These are phyloP conservation scores for Spathaspora boniae DNA, from an alignment of 805 yeast genomes.

Conservation along the genomic window DNA sequence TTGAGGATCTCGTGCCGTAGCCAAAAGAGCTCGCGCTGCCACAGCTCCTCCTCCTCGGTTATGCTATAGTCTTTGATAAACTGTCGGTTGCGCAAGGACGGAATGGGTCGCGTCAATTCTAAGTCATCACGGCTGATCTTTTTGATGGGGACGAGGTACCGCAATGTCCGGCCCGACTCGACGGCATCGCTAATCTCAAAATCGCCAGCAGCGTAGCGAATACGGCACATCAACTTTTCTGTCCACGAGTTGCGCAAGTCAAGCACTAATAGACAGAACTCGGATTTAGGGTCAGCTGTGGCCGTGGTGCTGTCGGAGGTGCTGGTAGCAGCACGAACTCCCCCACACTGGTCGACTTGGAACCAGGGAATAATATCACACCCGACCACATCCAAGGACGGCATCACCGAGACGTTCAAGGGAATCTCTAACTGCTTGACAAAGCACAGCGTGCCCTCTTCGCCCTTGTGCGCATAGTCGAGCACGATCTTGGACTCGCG, in stretches of 20 bases:
- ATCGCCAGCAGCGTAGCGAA: conserved; percentile 26
- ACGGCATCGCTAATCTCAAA: conserved; percentile 28
- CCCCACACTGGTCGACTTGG: conserved; percentile 10
- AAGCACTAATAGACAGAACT: conserved; percentile 61
- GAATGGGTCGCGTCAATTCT: conserved; percentile 53
- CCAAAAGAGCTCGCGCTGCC: conserved; percentile 75
- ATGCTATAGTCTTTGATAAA: conserved; percentile 56
- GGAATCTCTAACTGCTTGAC: conserved; percentile 65
- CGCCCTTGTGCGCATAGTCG: conserved; percentile 51
- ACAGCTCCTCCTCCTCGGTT: conserved; percentile 52
- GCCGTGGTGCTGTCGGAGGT: conserved; percentile 9
- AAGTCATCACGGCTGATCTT: conserved; percentile 45
- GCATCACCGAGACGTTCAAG: conserved; percentile 62
- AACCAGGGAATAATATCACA: conserved; percentile 68
- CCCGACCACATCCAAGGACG: conserved; percentile 70
- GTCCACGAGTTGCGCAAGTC: conserved; percentile 85
- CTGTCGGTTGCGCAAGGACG: conserved; percentile 69
- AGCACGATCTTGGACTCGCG: conserved; percentile 59
- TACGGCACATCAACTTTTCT: conserved; percentile 37
- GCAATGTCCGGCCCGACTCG: conserved; percentile 28
- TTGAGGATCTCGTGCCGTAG: conserved; percentile 62
- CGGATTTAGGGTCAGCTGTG: conserved; percentile 30
- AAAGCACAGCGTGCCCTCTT: conserved; percentile 20
- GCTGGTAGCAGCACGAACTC: not conserved
- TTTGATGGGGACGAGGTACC: conserved; percentile 70